Evolutionary conservation across 2,329 filamentous ascomycete genomes (phyloP), one percentile per base, ranked within the genome.

Genomic region (Pyrenochaeta sp.): DNA sequence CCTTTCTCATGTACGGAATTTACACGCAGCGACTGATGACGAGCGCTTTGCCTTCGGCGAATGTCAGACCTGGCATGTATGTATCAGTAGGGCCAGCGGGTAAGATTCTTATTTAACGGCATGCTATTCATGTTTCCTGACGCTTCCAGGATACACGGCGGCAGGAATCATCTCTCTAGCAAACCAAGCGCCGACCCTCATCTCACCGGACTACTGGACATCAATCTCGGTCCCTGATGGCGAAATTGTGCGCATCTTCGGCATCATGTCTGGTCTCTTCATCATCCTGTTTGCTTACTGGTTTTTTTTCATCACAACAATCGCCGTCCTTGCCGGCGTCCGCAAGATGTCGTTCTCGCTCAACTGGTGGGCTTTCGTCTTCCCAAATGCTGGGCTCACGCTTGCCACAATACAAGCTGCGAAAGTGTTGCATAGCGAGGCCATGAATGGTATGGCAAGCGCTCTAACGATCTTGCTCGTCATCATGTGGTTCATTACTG

Each of bases 11-110:
- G 71, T 90, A 89, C 79, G 82, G 90, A 44, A 88, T 88, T 67
- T 90, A 89, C 80, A 83, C 90, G 55, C 85, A 86, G 29, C 83
- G 89, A 5, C 77, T 91, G 17, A 88, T 91, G 85, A 82, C 84
- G 53, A 78, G 80, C 1, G 81, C 87, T 2, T 53, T 84, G 4
- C 82, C 82, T 0, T 66, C 72, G 6, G 72, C 77, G 0, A 50
- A 66, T 0, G 72, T 72, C 1, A 66, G 79, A n/a, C 79, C 78
- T 10, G 78, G 78, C 11, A 83, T 84, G 81, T 84, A 79, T 59
- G 80, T 84, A 15, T 78, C 80, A 0, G 82, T 84, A 3, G 82
- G 82, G 0, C 68, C 69, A 21, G 64, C 69, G 41, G 68, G 67
- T 69, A 57, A 31, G 56, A 51, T 17, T 3, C 23, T 23, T 89